Percentiles rank a stretch among this genome's conserved stretches.
Conservation (phyloP, 495 filamentous ascomycete species). For the Neurospora pannonica region DNA sequence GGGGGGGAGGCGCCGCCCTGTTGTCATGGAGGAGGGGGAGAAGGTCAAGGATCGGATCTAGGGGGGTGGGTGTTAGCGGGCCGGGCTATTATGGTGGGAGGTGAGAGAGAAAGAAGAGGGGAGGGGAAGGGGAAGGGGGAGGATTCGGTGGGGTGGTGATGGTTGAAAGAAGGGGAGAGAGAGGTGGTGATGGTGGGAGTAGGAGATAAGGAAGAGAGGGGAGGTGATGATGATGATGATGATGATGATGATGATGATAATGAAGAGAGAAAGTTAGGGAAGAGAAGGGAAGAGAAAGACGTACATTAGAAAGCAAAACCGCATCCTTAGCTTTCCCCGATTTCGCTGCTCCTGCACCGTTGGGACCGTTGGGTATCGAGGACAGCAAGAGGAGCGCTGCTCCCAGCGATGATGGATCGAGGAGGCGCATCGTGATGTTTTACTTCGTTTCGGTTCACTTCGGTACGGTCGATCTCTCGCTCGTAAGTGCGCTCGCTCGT, state of each 20-base stretch:
- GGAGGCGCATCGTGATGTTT: not conserved
- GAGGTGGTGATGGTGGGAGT: constrained; percentile 1
- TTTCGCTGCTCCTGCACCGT: not conserved
- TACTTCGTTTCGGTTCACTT: not conserved
- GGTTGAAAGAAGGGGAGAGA: not conserved
- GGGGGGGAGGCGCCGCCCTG: constrained; percentile 63
- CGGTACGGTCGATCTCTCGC: not conserved
- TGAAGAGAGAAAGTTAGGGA: not conserved
- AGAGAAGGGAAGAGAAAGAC: not conserved
- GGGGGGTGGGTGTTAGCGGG: too few species aligned
- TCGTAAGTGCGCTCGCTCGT: not conserved
- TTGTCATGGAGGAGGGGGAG: constrained; percentile 48
- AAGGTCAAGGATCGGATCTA: constrained; percentile 69
- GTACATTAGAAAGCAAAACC: not conserved
- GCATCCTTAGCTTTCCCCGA: not conserved
- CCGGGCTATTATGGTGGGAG: too few species aligned
- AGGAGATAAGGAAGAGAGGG: not conserved
- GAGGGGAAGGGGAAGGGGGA: not conserved
- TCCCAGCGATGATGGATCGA: not conserved
- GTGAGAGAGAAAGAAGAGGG: not conserved
- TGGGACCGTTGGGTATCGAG: not conserved
- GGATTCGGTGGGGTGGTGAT: constrained; percentile 9
- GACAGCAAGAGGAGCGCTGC: not conserved
- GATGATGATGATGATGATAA: not conserved
- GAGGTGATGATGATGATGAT: not conserved